Conservation (phyloP, 2,329 filamentous ascomycete species). For the Allantophomopsis cytisporea region DNA sequence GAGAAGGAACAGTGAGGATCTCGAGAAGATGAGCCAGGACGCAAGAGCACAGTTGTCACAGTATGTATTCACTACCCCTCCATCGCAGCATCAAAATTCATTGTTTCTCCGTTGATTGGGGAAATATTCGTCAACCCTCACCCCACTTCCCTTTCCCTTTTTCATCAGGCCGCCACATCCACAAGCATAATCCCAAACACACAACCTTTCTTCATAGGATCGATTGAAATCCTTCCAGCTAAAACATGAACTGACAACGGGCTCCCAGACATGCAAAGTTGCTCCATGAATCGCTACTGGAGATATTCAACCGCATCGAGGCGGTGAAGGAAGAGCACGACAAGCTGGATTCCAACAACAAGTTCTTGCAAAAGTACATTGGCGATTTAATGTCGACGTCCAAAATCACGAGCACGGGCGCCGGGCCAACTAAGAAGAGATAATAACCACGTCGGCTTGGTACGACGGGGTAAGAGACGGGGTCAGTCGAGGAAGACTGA, state of each 20-base stretch:
- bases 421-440: conserved; percentile 5
- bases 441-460: background rate
- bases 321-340: conserved; percentile 90
- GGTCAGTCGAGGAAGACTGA: too few relatives aligned
- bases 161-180: background rate
- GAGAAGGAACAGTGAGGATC: conserved; percentile 76
- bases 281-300: conserved; percentile 78
- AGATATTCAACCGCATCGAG: conserved; percentile 87
- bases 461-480: background rate
- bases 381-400: conserved; percentile 86
- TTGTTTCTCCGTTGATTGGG: background rate
- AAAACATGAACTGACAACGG: background rate
- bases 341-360: conserved; percentile 93
- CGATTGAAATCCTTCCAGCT: too few relatives aligned
- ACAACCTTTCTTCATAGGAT: background rate
- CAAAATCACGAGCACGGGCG: conserved; percentile 45
- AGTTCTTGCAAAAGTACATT: conserved; percentile 95
- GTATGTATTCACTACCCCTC: conserved; percentile 25
- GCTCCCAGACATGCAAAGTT: conserved; percentile 65
- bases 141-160: too few relatives aligned
- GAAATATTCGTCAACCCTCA: too few relatives aligned
- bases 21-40: conserved; percentile 75
- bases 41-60: conserved; percentile 50
- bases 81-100: background rate
- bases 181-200: background rate